Conservation (phyloP, 2,329 filamentous ascomycete genomes). For the Ceratocystis huliohia region DNA sequence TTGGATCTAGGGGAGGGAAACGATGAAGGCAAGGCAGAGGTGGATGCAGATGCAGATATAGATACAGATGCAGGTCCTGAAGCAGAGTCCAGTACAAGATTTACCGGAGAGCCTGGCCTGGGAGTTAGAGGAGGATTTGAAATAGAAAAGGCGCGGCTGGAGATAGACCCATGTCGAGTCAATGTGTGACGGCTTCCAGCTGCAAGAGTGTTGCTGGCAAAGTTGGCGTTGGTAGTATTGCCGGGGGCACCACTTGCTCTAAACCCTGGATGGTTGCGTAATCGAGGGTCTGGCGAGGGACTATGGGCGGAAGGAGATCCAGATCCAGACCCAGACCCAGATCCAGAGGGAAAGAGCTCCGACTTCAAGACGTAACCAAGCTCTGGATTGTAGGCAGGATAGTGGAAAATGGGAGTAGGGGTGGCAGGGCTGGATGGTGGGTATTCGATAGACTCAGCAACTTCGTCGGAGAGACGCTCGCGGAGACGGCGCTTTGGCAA, state of each 20-base stretch:
- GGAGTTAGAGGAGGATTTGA: conserved; percentile 2
- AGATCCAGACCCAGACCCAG: not conserved
- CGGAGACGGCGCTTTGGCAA: conserved; percentile 80
- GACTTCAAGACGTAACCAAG: conserved; percentile 39
- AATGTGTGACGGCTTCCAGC: not conserved
- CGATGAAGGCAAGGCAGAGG: not conserved
- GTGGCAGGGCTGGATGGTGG: conserved; percentile 61
- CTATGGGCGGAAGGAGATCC: conserved; percentile 1
- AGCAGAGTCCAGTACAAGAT: not conserved
- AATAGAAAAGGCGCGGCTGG: conserved; percentile 5
- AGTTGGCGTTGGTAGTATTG: not conserved
- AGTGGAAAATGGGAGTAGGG: conserved; percentile 48
- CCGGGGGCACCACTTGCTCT: not conserved
- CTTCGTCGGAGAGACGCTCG: conserved; percentile 74
- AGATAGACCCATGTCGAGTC: conserved; percentile 10
- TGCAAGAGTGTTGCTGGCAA: not conserved
- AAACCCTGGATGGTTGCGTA: conserved; percentile 4
- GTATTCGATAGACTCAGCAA: conserved; percentile 69
- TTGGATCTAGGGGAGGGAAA: not conserved
- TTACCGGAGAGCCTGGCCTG: not conserved
- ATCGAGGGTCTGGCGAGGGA: not conserved
- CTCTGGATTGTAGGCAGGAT: conserved; percentile 17
- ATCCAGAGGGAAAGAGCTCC: not conserved
- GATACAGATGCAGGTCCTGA: not conserved
- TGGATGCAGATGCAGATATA: not conserved